Evolutionary conservation across 257 asterid genomes (phyloP), one percentile per base, ranked within the genome.

Genomic region (Coffea eugenioides): DNA sequence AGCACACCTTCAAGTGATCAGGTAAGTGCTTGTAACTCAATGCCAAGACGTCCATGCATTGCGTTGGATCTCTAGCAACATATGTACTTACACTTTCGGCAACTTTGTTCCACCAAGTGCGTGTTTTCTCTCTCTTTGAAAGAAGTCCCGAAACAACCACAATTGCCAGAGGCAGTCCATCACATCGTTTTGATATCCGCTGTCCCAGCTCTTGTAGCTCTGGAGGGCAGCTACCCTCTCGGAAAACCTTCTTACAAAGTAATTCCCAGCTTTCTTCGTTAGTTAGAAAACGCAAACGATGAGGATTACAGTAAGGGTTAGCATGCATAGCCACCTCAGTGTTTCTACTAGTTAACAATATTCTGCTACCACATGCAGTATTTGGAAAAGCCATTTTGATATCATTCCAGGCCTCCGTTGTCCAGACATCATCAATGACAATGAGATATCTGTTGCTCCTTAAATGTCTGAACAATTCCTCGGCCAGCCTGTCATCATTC

Each of bases 21-120:
- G 83, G 83, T 20, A 80, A 25, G 62, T 80, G 80, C 51, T 75
- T 69, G 52, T 68, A 65, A n/a, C 79, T 80, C 14, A 73, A 27
- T 65, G 48, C 75, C 31, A 80, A 54, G 43, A 59, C 51, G 20
- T 46, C 80, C 62, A 41, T 56, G 66, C 80, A 74, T 18, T 66
- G 46, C 34, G 23, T 45, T 36, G 73, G 78, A 72, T 73, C 39
- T 48, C 68, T 27, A 61, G 48, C 45, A 36, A 74, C 41, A 20
- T 67, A 18, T 80, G 57, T 0, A 8, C 69, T 75, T 36, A 74
- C 64, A 27, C 56, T 74, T 54, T 41, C 12, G 11, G 76, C 70
- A 39, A 74, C 51, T 16, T 52, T 39, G 45, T 9, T 56, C 83
- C 83, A 80, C 51, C 57, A 62, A 31, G 62, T 71, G 18, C 27